phyloP scores from a whole-genome alignment of 192 early-diverging fungal species.

The Mortierella alpina region DNA sequence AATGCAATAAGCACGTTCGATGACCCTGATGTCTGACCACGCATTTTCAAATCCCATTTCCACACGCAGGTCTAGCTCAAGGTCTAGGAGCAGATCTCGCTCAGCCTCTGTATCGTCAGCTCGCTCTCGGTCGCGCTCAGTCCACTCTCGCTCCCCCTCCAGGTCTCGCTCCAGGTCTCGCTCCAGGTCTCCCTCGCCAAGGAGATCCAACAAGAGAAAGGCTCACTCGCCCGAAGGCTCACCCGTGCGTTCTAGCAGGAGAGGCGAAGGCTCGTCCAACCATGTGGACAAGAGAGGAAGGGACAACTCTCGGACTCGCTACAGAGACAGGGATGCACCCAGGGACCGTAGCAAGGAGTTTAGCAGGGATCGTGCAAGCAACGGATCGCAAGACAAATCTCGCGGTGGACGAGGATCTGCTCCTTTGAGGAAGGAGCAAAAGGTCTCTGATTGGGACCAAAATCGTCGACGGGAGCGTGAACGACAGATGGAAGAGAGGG shows the following conservation, averaged over 20 bases:
- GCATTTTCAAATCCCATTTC: background rate
- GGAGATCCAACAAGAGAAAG: conserved; percentile 26
- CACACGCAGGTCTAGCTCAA: conserved; percentile 21
- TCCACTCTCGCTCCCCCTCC: conserved; percentile 2
- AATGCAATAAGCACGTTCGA: background rate
- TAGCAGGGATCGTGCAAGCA: background rate
- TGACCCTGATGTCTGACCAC: background rate
- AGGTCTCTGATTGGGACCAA: conserved; percentile 29
- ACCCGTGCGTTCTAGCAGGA: conserved; percentile 15
- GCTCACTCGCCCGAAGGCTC: conserved; percentile 26
- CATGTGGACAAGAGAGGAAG: conserved; percentile 7
- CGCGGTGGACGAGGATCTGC: background rate
- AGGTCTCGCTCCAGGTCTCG: conserved; percentile 13
- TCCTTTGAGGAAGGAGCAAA: background rate
- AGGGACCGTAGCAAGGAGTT: background rate
- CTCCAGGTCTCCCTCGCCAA: conserved; percentile 29
- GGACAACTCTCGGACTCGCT: conserved; percentile 16
- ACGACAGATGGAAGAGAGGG: conserved; percentile 44
- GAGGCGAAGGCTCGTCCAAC: background rate
- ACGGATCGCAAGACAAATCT: background rate
- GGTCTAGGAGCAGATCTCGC: conserved; percentile 34
- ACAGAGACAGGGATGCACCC: conserved; percentile 9
- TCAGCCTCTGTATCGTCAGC: conserved; percentile 35
- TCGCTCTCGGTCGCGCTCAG: conserved; percentile 1
- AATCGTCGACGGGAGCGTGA: conserved; percentile 53